Conservation (phyloP, 2,329 filamentous ascomycete genomes). For the Monilinia vaccinii-corymbosi region DNA sequence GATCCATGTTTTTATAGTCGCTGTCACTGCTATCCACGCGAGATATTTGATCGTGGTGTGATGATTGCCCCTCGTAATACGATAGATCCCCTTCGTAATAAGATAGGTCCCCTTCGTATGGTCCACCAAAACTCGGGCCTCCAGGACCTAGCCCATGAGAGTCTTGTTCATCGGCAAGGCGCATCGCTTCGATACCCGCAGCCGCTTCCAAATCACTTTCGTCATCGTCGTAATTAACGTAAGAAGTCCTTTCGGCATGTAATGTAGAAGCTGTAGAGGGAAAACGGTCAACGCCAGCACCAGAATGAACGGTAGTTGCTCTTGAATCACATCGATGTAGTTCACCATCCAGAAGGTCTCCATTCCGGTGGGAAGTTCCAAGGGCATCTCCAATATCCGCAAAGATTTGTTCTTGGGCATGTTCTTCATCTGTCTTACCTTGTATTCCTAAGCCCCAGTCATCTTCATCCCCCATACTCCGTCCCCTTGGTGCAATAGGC, state of each 20-base stretch:
- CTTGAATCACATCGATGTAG: constrained; percentile 43
- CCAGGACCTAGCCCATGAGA: constrained; percentile 50
- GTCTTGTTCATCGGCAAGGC: constrained; percentile 72
- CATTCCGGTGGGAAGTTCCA: constrained; percentile 32
- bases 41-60: constrained; percentile 24
- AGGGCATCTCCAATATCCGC: constrained; percentile 31
- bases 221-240: constrained; percentile 49
- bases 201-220: constrained; percentile 85
- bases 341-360: constrained; percentile 39
- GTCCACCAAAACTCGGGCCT: constrained; percentile 40
- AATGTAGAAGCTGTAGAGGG: constrained; percentile 41
- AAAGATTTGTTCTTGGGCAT: constrained; percentile 29
- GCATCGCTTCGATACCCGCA: constrained; percentile 75
- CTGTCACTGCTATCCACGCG: constrained; percentile 52
- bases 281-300: constrained; percentile 39
- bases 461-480: constrained; percentile 21
- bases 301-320: constrained; percentile 37
- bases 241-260: constrained; percentile 26
- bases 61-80: constrained; percentile 38
- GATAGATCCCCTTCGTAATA: constrained; percentile 30
- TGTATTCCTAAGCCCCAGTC: constrained; percentile 20
- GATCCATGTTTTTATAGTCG: constrained; percentile 63
- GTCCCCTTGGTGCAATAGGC: constrained; percentile 27
- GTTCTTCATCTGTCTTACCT: constrained; percentile 20
- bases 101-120: constrained; percentile 30